phyloP scores from a whole-genome alignment of 2,329 filamentous ascomycete genomes.

The Cladophialophora psammophila region DNA sequence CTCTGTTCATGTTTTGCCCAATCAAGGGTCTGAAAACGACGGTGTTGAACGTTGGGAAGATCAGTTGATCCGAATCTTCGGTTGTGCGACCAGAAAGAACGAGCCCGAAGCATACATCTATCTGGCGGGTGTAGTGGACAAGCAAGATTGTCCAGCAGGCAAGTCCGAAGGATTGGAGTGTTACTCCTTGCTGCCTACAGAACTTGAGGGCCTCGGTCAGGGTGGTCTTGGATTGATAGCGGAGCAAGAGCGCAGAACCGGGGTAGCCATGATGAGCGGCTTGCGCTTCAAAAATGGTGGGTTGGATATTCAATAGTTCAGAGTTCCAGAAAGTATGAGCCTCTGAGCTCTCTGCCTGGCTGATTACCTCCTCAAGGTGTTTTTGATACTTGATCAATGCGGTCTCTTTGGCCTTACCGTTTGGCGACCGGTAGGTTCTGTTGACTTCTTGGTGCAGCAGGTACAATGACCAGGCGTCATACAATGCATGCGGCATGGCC shows the following conservation, averaged over 20 bases:
- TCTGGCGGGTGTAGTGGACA: slow-evolving; percentile 65
- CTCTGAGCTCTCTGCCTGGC: slow-evolving; percentile 56
- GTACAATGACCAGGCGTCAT: slow-evolving; percentile 84
- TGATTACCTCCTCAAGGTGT: slow-evolving; percentile 62
- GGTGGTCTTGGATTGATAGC: slow-evolving; percentile 55
- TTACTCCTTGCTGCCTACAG: slow-evolving; percentile 72
- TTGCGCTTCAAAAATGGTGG: slow-evolving; percentile 14
- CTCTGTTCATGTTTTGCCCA: slow-evolving; percentile 65
- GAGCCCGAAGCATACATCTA: slow-evolving; percentile 83
- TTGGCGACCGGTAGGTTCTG: slow-evolving; percentile 8
- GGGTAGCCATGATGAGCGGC: not conserved
- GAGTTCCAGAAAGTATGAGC: slow-evolving; percentile 74
- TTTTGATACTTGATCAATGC: slow-evolving; percentile 38
- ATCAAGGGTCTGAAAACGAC: slow-evolving; percentile 76
- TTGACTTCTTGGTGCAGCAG: slow-evolving; percentile 71
- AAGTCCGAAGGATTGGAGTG: slow-evolving; percentile 77
- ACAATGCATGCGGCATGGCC: slow-evolving; percentile 84
- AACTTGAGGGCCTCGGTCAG: slow-evolving; percentile 60
- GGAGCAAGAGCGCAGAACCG: slow-evolving; percentile 49
- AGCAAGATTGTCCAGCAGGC: slow-evolving; percentile 77
- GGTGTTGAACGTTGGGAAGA: slow-evolving; percentile 95
- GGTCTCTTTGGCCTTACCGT: not conserved
- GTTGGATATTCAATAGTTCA: slow-evolving; percentile 57
- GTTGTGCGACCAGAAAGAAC: slow-evolving; percentile 85
- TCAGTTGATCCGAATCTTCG: slow-evolving; percentile 68